Evolutionary conservation across 1,284 basidiomycete species (phyloP), one percentile per base, ranked within the genome.

Genomic region (Nidula niveotomentosa): DNA sequence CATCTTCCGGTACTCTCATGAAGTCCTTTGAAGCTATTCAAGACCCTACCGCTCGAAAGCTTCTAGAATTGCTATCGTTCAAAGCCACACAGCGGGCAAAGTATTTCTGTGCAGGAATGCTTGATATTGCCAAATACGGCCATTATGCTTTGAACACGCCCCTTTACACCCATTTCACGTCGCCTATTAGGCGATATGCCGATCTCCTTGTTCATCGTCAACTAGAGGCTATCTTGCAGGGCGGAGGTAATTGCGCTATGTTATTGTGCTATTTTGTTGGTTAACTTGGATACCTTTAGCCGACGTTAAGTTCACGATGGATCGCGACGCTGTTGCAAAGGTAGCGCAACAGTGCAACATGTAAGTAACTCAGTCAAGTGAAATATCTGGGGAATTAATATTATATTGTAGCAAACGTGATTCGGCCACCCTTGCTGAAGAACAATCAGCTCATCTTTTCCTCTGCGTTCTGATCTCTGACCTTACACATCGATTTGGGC

Each of bases 41-140:
- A 48, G 87, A 96, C 62, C 83, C 86, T 10, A 83, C 83, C 54
- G 90, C 89, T 57, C 86, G 86, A 54, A 76, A 83, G 50, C 80
- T 94, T 33, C 77, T 98, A 17, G 86, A 95, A 68, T 69, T 96
- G 17, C 78, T 98, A 44, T 86, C 89, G 35, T 89, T 86, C 68
- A 98, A 97, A 72, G 87, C 94, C 15, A 97, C 96, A 64, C 89
- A 90, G 57, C 85, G 88, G 52, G 93, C 97, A 59, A 96, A 96
- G 70, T 98, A 99, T 76, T 99, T 98, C 86, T 99, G 96, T 69
- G 87, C 96, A 30, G 97, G 97, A 60, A 97, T 98, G 94, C 81
- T 99, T 62, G 97, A 99, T 73, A 99, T 99, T 67, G 93, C 95
- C 46, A 98, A 99, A 76, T 99, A 98, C 70, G 76, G 84, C 36